These are phyloP conservation scores for Pouteria campechiana DNA, from an alignment of 179 eudicot genomes.

Conservation along the genomic window DNA sequence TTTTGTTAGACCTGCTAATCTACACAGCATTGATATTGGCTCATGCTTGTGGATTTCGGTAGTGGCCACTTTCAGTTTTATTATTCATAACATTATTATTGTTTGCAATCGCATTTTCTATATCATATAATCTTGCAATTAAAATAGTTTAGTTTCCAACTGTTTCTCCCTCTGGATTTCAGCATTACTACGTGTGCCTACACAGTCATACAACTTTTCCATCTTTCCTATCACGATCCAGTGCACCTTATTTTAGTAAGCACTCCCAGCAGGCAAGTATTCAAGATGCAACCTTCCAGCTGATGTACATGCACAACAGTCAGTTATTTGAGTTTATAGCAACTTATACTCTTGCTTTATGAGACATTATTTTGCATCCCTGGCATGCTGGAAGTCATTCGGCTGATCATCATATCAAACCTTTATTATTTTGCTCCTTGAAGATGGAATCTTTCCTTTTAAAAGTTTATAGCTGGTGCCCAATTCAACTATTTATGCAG, in stretches of 20 bases:
- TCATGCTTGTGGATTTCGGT: neutral
- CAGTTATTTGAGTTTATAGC: too few relatives aligned
- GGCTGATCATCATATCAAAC: too few relatives aligned
- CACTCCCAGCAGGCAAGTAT: conserved; percentile 55
- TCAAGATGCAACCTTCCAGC: too few relatives aligned
- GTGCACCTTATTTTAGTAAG: conserved; percentile 44
- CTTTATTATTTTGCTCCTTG: too few relatives aligned
- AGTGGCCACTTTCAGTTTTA: neutral
- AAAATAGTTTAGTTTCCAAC: neutral
- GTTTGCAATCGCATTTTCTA: neutral
- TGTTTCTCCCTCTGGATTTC: conserved; percentile 13
- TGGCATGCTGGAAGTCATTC: too few relatives aligned
- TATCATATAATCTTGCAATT: neutral
- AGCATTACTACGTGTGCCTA: conserved; percentile 67
- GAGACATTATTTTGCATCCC: too few relatives aligned
- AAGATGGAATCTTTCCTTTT: too few relatives aligned
- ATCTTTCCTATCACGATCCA: conserved; percentile 46
- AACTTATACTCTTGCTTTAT: too few relatives aligned
- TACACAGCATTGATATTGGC: neutral
- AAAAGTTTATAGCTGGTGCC: too few relatives aligned
- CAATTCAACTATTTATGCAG: too few relatives aligned
- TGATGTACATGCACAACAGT: too few relatives aligned
- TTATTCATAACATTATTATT: neutral
- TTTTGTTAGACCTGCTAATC: neutral
- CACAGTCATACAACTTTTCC: conserved; percentile 41